Evolutionary conservation across 2,329 filamentous ascomycete genomes (phyloP), one percentile per base, ranked within the genome.

Genomic region (Claviceps monticola): DNA sequence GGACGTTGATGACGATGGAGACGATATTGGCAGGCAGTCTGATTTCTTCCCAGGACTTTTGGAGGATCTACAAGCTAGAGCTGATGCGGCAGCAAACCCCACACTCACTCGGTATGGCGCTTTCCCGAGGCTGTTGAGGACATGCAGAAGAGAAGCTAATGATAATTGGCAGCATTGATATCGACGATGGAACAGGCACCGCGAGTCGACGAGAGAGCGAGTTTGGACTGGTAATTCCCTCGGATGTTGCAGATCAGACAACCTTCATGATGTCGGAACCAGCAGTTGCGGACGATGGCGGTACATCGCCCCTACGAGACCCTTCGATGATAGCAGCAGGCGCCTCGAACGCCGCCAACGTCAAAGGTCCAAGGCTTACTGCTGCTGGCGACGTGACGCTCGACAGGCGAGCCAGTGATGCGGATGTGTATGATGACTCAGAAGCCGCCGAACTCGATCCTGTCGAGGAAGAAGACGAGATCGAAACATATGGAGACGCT

Each of bases 1-100:
- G 50, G 62, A 65, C 21, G 57, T 57, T 6, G 54, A 62, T 26
- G 62, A 71, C 17, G 59, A 61, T 4, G 70, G 68, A 1, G 69
- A 71, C 2, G 70, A 73, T 38, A 62, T 69, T 3, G 70, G 68
- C 0, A 66, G 73, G 13, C 71, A 73, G 53, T 74, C 74, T 0
- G 76, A 73, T 2, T 78, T 79, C 57, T 79, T 79, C 51, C 73
- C 75, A 0, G 71, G 68, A 2, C 62, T 72, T 6, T 56, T 73
- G 8, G 68, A 73, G 42, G 70, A 74, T 49, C 62, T 74, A 3
- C 62, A 70, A 13, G 69, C 63, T 4, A 62, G 59, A 8, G 64
- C 68, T 9, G 64, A 66, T 3, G 61, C 67, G 13, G 64, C 26
- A 39, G 53, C 66, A 11, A 71, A 71, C 26, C 65, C 73, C 3